Evolutionary conservation across 768 basidiomycete genomes (phyloP).

Genomic region (Pleurotus salmoneostramineus): DNA sequence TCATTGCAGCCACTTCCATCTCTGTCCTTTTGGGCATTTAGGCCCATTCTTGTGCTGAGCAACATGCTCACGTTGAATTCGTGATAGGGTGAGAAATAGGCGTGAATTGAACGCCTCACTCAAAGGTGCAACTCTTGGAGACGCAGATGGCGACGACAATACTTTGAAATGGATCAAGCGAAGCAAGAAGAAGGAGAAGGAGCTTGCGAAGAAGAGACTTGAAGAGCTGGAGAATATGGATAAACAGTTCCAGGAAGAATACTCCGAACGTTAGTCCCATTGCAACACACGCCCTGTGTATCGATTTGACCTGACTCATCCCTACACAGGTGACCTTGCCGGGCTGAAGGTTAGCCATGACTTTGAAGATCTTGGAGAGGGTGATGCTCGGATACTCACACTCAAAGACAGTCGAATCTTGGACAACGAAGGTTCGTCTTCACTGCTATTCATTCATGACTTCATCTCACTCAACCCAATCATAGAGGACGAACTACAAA

Average conservation of each 20-base stretch:
- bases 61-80: conserved; percentile 15
- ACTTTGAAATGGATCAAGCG: conserved; percentile 89
- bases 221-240: conserved; percentile 85
- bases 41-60: conserved; percentile 24
- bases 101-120: conserved; percentile 90
- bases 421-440: conserved; percentile 79
- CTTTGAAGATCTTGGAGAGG: conserved; percentile 88
- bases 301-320: conserved; percentile 1
- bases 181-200: conserved; percentile 88
- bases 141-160: conserved; percentile 76
- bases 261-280: conserved; percentile 73
- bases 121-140: conserved; percentile 90
- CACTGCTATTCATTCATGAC: too few relatives aligned
- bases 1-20: conserved; percentile 42
- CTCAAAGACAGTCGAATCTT: conserved; percentile 95
- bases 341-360: conserved; percentile 97
- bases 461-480: too few relatives aligned
- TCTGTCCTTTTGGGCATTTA: conserved; percentile 34
- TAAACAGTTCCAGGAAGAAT: conserved; percentile 68
- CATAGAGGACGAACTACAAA: conserved; percentile 95
- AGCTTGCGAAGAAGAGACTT: conserved; percentile 79
- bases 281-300: background rate
- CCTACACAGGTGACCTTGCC: conserved; percentile 69
- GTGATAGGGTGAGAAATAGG: conserved; percentile 85
- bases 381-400: conserved; percentile 93